Conservation (phyloP, 2,329 filamentous ascomycete genomes). For the Paraphaeosphaeria minitans region DNA sequence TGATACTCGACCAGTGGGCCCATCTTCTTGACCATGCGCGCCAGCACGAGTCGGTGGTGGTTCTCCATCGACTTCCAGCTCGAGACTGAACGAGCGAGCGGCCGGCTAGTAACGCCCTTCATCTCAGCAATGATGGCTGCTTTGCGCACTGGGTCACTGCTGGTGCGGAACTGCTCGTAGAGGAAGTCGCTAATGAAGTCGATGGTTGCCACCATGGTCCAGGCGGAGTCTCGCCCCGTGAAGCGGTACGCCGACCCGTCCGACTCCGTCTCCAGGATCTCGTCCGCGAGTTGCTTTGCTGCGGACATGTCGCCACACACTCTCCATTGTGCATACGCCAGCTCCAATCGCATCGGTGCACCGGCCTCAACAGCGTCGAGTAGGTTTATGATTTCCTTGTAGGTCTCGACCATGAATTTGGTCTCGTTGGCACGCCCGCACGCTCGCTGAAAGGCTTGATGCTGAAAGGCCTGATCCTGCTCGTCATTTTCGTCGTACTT, state of each 20-base stretch:
- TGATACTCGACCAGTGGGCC: slow-evolving; percentile 1
- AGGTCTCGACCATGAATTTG: neutral
- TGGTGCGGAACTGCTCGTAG: slow-evolving; percentile 5
- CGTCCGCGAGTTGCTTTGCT: slow-evolving; percentile 1
- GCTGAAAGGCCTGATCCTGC: neutral
- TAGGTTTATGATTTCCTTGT: neutral
- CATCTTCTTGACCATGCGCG: slow-evolving; percentile 3
- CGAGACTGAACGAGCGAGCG: neutral
- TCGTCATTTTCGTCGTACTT: neutral
- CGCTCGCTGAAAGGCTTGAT: neutral
- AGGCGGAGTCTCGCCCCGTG: neutral
- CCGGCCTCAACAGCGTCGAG: slow-evolving; percentile 6
- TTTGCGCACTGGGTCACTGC: neutral
- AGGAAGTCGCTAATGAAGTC: neutral
- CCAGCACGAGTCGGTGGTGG: neutral
- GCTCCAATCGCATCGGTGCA: neutral
- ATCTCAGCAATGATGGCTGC: neutral
- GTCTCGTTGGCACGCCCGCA: slow-evolving; percentile 3
- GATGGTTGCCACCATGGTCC: neutral
- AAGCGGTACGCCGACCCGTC: neutral
- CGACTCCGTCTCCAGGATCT: neutral
- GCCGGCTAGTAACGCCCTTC: neutral
- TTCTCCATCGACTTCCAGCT: slow-evolving; percentile 2
- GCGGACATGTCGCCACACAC: neutral
- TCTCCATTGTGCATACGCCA: slow-evolving; percentile 1